Evolutionary conservation across 2,329 filamentous ascomycete species (phyloP).

Genomic region (Fusarium odoratissimum): DNA sequence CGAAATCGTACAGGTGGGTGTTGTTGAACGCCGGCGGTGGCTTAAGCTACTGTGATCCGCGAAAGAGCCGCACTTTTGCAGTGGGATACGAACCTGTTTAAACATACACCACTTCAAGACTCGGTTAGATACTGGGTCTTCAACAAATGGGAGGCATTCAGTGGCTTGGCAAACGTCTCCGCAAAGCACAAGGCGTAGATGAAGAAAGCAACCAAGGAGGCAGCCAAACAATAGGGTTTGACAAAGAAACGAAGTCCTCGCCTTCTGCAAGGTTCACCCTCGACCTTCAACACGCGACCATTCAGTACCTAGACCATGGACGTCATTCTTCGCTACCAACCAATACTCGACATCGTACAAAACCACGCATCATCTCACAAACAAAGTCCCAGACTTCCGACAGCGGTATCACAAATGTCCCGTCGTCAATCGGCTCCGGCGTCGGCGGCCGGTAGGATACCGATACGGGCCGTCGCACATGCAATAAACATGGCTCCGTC

Average conservation of each 20-base stretch:
- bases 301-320: background rate
- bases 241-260: background rate
- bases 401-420: conserved; percentile 6
- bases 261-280: background rate
- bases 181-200: background rate
- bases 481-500: conserved; percentile 11
- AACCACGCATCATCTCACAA: conserved; percentile 5
- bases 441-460: conserved; percentile 20
- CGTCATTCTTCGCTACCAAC: conserved; percentile 5
- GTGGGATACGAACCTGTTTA: background rate
- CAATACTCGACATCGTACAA: conserved; percentile 10
- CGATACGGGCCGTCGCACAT: conserved; percentile 7
- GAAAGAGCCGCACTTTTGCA: background rate
- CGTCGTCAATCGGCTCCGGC: conserved; percentile 21
- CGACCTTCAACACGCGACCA: background rate
- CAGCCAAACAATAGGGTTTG: background rate
- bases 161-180: background rate
- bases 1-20: background rate
- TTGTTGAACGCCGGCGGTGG: background rate
- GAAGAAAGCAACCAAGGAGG: background rate
- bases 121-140: background rate
- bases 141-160: background rate
- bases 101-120: background rate
- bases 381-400: background rate
- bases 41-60: background rate